These are phyloP conservation scores for Eimeria falciformis DNA, from an alignment of 169 alveolate genomes.

Conservation along the genomic window DNA sequence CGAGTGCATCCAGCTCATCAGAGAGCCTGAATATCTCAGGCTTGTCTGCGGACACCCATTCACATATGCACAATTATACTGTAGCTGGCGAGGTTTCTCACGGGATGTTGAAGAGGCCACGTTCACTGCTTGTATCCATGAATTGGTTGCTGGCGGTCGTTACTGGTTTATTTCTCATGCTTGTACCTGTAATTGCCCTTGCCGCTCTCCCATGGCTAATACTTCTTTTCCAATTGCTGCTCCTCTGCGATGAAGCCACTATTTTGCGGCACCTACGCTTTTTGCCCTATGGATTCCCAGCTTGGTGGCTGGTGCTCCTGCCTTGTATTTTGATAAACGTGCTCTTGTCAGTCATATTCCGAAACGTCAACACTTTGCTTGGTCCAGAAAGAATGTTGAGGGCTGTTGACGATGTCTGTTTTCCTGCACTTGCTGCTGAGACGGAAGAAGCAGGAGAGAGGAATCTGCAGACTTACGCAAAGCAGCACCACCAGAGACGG, in stretches of 20 bases:
- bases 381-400: conserved; percentile 48
- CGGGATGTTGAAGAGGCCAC: too few relatives aligned
- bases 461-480: too few relatives aligned
- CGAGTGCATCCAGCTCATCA: conserved; percentile 46
- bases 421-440: neutral
- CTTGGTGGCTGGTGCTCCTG: conserved; percentile 57
- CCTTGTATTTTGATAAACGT: conserved; percentile 1
- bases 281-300: conserved; percentile 53
- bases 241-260: conserved; percentile 22
- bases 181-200: neutral
- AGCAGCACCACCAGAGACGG: conserved; percentile 7
- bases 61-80: too few relatives aligned
- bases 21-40: conserved; percentile 14
- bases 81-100: too few relatives aligned
- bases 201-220: conserved; percentile 44
- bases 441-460: too few relatives aligned
- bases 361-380: neutral
- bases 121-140: too few relatives aligned
- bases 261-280: conserved; percentile 38
- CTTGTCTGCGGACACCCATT: too few relatives aligned
- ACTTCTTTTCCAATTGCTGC: neutral
- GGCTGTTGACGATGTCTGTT: conserved; percentile 19
- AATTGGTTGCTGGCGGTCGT: too few relatives aligned
- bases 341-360: conserved; percentile 43
- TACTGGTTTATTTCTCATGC: neutral